Evolutionary conservation across 345 rosid species (phyloP).

Genomic region (Pugionium cornutum): DNA sequence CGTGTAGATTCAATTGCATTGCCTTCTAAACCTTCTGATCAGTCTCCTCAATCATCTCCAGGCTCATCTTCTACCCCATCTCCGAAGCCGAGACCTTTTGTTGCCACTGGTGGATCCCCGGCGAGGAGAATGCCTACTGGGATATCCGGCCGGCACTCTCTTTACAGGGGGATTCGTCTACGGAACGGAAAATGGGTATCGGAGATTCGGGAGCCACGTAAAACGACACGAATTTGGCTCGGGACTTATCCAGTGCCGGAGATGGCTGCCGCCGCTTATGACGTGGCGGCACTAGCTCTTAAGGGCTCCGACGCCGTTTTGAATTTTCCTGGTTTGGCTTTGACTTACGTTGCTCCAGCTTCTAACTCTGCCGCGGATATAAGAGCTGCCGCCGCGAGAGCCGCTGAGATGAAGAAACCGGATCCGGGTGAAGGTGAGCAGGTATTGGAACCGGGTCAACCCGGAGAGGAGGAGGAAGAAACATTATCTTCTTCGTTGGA

Average conservation of each 20-base stretch:
- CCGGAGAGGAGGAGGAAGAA: slow-evolving; percentile 27
- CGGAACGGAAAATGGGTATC: slow-evolving; percentile 85
- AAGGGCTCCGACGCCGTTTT: slow-evolving; percentile 60
- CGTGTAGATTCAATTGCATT: slow-evolving; percentile 26
- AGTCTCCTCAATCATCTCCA: slow-evolving; percentile 31
- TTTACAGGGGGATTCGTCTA: slow-evolving; percentile 57
- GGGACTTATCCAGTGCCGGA: slow-evolving; percentile 72
- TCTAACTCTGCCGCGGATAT: slow-evolving; percentile 57
- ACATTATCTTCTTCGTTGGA: slow-evolving; percentile 31
- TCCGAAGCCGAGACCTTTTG: slow-evolving; percentile 23
- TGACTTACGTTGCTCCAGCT: slow-evolving; percentile 51
- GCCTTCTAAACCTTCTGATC: slow-evolving; percentile 20
- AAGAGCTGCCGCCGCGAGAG: slow-evolving; percentile 58
- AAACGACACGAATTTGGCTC: slow-evolving; percentile 67
- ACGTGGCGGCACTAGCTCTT: slow-evolving; percentile 72
- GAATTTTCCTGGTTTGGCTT: slow-evolving; percentile 54
- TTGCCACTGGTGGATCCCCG: slow-evolving; percentile 23
- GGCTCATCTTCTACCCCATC: slow-evolving; percentile 32
- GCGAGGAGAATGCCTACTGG: slow-evolving; percentile 22
- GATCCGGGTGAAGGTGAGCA: slow-evolving; percentile 15
- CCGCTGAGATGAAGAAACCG: slow-evolving; percentile 48
- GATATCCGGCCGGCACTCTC: slow-evolving; percentile 45
- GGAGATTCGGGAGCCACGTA: slow-evolving; percentile 78
- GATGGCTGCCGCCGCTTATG: slow-evolving; percentile 84
- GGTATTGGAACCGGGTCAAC: slow-evolving; percentile 29